Evolutionary conservation across 1,284 basidiomycete species (phyloP).

Genomic region (Cystobasidiaceae sp.): DNA sequence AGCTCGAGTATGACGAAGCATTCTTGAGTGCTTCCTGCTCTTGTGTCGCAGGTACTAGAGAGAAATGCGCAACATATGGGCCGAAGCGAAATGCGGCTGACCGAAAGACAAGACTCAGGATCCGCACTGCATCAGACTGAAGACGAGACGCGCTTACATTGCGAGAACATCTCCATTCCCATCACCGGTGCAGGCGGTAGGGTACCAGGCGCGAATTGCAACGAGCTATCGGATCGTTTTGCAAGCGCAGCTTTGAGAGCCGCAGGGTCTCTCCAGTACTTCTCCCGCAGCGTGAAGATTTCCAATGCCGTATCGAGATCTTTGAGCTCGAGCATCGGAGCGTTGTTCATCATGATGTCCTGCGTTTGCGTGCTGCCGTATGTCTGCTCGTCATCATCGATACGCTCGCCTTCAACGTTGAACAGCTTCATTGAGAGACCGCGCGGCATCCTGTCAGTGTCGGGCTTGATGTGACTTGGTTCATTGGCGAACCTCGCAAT

Average conservation of each 20-base stretch:
- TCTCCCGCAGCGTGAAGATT: slow-evolving; percentile 26
- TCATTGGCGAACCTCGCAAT: slow-evolving; percentile 32
- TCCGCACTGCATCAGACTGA: background rate
- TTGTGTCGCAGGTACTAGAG: slow-evolving; percentile 5
- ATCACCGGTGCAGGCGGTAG: slow-evolving; percentile 19
- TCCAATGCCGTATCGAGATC: slow-evolving; percentile 26
- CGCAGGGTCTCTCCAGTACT: slow-evolving; percentile 21
- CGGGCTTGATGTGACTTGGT: slow-evolving; percentile 15
- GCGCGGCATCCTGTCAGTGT: slow-evolving; percentile 21
- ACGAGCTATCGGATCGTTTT: slow-evolving; percentile 9
- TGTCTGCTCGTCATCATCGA: background rate
- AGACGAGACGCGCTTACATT: slow-evolving; percentile 6
- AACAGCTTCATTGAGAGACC: slow-evolving; percentile 27
- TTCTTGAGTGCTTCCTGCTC: slow-evolving; percentile 2
- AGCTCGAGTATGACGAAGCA: slow-evolving; percentile 6
- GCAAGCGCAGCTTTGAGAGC: slow-evolving; percentile 9
- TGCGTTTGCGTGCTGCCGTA: slow-evolving; percentile 21
- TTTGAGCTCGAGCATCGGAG: slow-evolving; percentile 27
- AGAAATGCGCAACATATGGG: slow-evolving; percentile 28
- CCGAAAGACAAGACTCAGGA: background rate
- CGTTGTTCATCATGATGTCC: slow-evolving; percentile 31
- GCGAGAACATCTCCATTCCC: slow-evolving; percentile 26
- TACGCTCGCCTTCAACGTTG: slow-evolving; percentile 8
- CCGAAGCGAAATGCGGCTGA: slow-evolving; percentile 29
- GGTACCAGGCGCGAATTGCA: slow-evolving; percentile 25